Percentiles rank a stretch among this genome's conserved stretches.
Evolutionary conservation across 2,329 filamentous ascomycete species (phyloP).

Genomic region (Colletotrichum sidae): DNA sequence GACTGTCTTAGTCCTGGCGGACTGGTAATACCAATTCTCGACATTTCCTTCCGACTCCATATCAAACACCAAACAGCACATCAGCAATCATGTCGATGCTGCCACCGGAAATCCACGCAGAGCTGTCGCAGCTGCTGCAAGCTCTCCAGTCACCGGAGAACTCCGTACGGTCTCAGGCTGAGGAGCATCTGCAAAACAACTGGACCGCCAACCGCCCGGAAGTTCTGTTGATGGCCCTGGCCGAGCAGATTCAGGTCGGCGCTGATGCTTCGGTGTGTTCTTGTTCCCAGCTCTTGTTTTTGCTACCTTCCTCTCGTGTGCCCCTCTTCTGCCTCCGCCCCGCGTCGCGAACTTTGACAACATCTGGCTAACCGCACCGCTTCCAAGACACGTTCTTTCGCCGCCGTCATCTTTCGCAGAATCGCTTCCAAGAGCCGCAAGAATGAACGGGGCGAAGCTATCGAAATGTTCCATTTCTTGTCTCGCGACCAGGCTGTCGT

Average conservation of each 20-base stretch:
- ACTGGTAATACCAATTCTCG: conserved; percentile 20
- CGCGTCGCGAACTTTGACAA: conserved; percentile 7
- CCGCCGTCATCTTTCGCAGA: conserved; percentile 92
- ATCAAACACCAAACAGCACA: conserved; percentile 11
- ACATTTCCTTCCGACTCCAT: conserved; percentile 9
- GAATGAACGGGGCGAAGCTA: conserved; percentile 74
- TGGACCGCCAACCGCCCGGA: conserved; percentile 88
- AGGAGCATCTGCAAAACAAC: conserved; percentile 90
- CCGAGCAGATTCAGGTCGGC: conserved; percentile 88
- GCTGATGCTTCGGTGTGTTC: conserved; percentile 74
- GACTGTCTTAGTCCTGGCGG: conserved; percentile 35
- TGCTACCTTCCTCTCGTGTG: conserved; percentile 24
- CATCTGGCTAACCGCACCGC: conserved; percentile 6
- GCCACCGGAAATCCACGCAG: conserved; percentile 83
- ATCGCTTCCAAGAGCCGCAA: conserved; percentile 92
- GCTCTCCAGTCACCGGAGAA: conserved; percentile 94
- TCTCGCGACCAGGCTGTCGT: conserved; percentile 77
- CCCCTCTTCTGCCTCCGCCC: conserved; percentile 26
- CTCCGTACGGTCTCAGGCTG: conserved; percentile 82
- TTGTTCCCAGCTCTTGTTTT: conserved; percentile 11
- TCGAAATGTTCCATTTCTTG: conserved; percentile 89
- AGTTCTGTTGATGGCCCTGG: conserved; percentile 91
- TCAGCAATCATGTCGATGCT: conserved; percentile 80
- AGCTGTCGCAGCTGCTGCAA: conserved; percentile 87
- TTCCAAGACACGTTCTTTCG: conserved; percentile 84